These are phyloP conservation scores for Boechera stricta DNA, from an alignment of 345 rosid species.

Conservation along the genomic window DNA sequence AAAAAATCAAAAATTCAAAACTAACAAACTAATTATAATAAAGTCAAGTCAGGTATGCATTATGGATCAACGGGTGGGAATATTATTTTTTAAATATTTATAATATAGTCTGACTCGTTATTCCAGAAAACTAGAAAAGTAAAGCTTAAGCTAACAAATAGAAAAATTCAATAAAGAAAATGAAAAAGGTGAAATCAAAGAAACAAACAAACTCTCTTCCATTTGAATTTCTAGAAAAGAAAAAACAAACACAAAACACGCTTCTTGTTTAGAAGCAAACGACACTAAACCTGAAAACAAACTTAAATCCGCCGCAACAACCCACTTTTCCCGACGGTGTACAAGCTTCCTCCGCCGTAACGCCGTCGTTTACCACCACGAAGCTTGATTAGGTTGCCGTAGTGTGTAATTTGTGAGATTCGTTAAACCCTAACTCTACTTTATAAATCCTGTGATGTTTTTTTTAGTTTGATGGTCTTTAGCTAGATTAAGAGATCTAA, in stretches of 20 bases:
- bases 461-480: neutral
- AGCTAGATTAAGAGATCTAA: slow-evolving; percentile 31
- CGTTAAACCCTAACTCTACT: slow-evolving; percentile 42
- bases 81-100: slow-evolving; percentile 3
- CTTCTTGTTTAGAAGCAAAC: slow-evolving; percentile 38
- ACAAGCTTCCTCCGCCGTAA: slow-evolving; percentile 25
- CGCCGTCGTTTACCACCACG: slow-evolving; percentile 9
- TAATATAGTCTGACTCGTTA: slow-evolving; percentile 36
- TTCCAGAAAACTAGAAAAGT: slow-evolving; percentile 38
- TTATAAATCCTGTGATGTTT: slow-evolving; percentile 12
- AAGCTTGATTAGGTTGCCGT: slow-evolving; percentile 28
- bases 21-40: slow-evolving; percentile 20
- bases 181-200: neutral
- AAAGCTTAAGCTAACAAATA: slow-evolving; percentile 29
- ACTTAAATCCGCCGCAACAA: slow-evolving; percentile 40
- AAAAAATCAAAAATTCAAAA: neutral
- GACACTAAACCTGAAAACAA: slow-evolving; percentile 24
- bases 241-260: slow-evolving; percentile 29
- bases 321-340: slow-evolving; percentile 34
- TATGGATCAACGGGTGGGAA: slow-evolving; percentile 10
- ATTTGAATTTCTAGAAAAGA: slow-evolving; percentile 34
- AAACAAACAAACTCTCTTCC: neutral
- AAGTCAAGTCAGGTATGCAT: slow-evolving; percentile 43
- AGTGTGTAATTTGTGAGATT: slow-evolving; percentile 24
- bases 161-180: neutral